A percentile compares a stretch with the other conserved stretches of the same genome.
phyloP scores from a whole-genome alignment of 345 rosid species.

The Brassica napus region Da-Ae NC_063448.1:37446001-37446500 shows the following conservation, averaged over 20 bases:
- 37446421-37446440: constrained; percentile 44
- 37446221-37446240: constrained; percentile 37
- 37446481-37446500: constrained; percentile 43
- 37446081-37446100: constrained; percentile 28
- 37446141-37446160: constrained; percentile 52
- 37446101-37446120: constrained; percentile 59
- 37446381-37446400: constrained; percentile 30
- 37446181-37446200: constrained; percentile 38
- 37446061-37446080: constrained; percentile 22
- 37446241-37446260: constrained; percentile 38
- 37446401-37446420: constrained; percentile 37
- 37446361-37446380: constrained; percentile 37
- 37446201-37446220: constrained; percentile 31
- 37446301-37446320: constrained; percentile 40
- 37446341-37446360: constrained; percentile 28
- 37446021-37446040: constrained; percentile 29
- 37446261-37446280: constrained; percentile 36
- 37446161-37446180: constrained; percentile 56
- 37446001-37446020: constrained; percentile 23
- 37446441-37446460: constrained; percentile 38
- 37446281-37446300: constrained; percentile 32
- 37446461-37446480: constrained; percentile 35
- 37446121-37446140: constrained; percentile 58
- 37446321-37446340: constrained; percentile 46
- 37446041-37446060: constrained; percentile 32